phyloP scores from a whole-genome alignment of 345 rosid species.

The Cardamine occulta region DNA sequence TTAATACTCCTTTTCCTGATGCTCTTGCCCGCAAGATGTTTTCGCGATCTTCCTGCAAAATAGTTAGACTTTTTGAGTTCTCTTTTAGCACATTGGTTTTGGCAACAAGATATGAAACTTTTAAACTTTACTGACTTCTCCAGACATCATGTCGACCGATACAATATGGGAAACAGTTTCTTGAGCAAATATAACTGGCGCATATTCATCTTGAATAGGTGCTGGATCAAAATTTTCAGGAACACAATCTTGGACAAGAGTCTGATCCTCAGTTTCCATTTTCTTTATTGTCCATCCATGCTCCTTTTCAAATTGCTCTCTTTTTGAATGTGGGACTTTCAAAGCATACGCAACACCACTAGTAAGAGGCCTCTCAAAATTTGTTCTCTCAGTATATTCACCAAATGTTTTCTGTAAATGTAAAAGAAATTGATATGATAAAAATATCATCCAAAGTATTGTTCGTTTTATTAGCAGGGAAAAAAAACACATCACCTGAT shows the following conservation, averaged over 20 bases:
- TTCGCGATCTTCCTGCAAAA: conserved; percentile 83
- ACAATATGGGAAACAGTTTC: conserved; percentile 96
- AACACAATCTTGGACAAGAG: conserved; percentile 77
- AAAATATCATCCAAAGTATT: conserved; percentile 1
- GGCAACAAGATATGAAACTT: neutral
- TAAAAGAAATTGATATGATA: conserved; percentile 28
- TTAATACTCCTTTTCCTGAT: conserved; percentile 91
- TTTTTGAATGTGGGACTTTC: conserved; percentile 83
- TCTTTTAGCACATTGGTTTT: conserved; percentile 20
- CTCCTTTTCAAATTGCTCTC: conserved; percentile 79
- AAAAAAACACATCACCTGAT: conserved; percentile 63
- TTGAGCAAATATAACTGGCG: conserved; percentile 92
- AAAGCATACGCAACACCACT: conserved; percentile 99
- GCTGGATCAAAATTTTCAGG: conserved; percentile 88
- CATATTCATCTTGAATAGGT: conserved; percentile 93
- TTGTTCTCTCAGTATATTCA: conserved; percentile 90
- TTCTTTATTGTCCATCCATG: conserved; percentile 84
- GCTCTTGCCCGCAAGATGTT: conserved; percentile 93
- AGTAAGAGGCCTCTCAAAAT: conserved; percentile 97
- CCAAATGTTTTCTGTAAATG: conserved; percentile 76
- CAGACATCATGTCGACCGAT: conserved; percentile 98
- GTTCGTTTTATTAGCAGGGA: neutral
- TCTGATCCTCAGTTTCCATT: conserved; percentile 92
- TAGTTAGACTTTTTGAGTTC: neutral
- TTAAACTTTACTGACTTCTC: conserved; percentile 59